These are phyloP conservation scores for Rhodotorula glutinis DNA, from an alignment of 1,284 basidiomycete species.

Conservation along the genomic window DNA sequence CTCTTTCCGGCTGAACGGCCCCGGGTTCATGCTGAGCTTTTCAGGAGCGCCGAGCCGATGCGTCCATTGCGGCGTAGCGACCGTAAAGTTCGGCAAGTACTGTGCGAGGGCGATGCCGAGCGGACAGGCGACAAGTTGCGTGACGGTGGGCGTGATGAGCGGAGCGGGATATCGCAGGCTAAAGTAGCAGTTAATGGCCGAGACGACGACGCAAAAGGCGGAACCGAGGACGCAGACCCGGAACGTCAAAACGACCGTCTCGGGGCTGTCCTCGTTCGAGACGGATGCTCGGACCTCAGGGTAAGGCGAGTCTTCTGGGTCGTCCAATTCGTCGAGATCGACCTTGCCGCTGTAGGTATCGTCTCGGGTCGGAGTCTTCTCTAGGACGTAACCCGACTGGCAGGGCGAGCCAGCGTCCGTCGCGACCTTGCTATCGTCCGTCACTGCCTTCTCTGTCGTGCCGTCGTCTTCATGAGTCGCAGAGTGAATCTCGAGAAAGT, in stretches of 20 bases:
- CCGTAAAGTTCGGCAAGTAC: constrained; percentile 74
- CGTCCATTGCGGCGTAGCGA: constrained; percentile 63
- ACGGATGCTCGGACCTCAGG: constrained; percentile 94
- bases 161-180: constrained; percentile 86
- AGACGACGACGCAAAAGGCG: constrained; percentile 63
- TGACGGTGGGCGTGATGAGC: constrained; percentile 70
- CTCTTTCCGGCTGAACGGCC: constrained; percentile 99
- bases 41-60: constrained; percentile 44
- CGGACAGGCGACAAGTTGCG: constrained; percentile 82
- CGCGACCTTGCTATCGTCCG: no score
- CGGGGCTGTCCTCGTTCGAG: constrained; percentile 94
- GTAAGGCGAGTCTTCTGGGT: constrained; percentile 85
- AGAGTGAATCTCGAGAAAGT: no score
- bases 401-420: no score
- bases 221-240: constrained; percentile 85
- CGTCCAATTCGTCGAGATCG: neutral
- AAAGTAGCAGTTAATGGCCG: constrained; percentile 85
- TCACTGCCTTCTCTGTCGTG: no score
- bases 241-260: constrained; percentile 83
- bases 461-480: no score
- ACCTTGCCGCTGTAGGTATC: no score
- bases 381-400: no score
- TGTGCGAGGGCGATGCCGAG: constrained; percentile 81
- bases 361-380: no score
- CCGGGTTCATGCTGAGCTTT: constrained; percentile 83